These are phyloP conservation scores for Debaryomycetaceae sp. DNA, from an alignment of 1,139 yeast genomes.

Conservation along the genomic window DNA sequence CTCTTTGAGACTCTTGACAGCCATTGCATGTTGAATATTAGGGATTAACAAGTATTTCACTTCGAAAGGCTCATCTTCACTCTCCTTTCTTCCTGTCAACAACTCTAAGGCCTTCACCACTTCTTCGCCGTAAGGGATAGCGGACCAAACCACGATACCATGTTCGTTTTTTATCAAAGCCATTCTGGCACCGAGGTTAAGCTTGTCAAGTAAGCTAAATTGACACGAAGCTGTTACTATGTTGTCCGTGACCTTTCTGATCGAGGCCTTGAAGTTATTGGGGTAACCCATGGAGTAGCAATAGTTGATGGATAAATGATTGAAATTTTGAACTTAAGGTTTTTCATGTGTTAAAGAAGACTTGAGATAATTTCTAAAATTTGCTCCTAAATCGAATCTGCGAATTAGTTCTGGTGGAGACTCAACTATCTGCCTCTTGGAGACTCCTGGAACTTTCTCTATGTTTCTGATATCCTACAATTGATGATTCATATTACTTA, in stretches of 20 bases:
- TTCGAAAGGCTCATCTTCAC: slow-evolving; percentile 22
- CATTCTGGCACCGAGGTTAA: slow-evolving; percentile 63
- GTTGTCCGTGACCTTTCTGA: slow-evolving; percentile 44
- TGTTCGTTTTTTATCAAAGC: slow-evolving; percentile 42
- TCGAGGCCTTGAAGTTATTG: slow-evolving; percentile 31
- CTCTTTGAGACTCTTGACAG: slow-evolving; percentile 50
- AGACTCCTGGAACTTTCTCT: no score
- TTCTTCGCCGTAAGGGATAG: slow-evolving; percentile 55
- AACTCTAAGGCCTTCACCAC: slow-evolving; percentile 37
- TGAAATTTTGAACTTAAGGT: no score
- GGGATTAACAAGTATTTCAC: slow-evolving; percentile 49
- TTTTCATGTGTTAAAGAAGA: no score
- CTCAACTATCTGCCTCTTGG: no score
- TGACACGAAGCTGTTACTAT: slow-evolving; percentile 50
- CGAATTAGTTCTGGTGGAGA: no score
- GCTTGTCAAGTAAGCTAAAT: slow-evolving; percentile 35
- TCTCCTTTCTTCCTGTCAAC: slow-evolving; percentile 19
- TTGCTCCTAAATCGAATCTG: no score
- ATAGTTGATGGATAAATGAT: no score
- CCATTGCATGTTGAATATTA: slow-evolving; percentile 54
- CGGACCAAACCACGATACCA: slow-evolving; percentile 53
- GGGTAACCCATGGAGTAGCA: slow-evolving; percentile 35
- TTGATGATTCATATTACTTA: no score
- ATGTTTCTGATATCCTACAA: no score
- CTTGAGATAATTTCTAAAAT: no score